Percentiles rank a stretch among this genome's conserved stretches.
These are phyloP conservation scores for Russula abietina DNA, from an alignment of 768 basidiomycete species.

Conservation along the genomic window DNA sequence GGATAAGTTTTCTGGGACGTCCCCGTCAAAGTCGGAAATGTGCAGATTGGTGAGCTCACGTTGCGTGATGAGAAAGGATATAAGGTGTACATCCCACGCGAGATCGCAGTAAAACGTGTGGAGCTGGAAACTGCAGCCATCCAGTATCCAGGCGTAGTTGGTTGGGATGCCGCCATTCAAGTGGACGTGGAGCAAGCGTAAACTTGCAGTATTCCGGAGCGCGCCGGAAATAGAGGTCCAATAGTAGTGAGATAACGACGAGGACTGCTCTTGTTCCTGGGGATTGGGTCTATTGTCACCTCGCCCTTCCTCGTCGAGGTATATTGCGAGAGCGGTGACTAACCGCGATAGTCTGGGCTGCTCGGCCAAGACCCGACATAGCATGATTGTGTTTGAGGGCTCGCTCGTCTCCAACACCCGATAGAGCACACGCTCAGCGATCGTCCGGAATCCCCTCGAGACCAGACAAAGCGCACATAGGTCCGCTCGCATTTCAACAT, in stretches of 20 bases:
- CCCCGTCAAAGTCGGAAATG: conserved; percentile 34
- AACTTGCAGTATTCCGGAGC: conserved; percentile 40
- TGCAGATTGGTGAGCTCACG: conserved; percentile 43
- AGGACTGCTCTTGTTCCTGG: conserved; percentile 24
- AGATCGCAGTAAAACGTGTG: conserved; percentile 59
- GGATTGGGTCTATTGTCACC: conserved; percentile 25
- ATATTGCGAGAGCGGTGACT: conserved; percentile 52
- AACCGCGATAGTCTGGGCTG: conserved; percentile 45
- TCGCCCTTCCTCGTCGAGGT: conserved; percentile 32
- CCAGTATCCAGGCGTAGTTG: conserved; percentile 36
- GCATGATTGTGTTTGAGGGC: conserved; percentile 34
- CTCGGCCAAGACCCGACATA: conserved; percentile 44
- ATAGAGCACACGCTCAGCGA: conserved; percentile 55
- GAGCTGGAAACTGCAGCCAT: conserved; percentile 47
- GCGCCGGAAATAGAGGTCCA: conserved; percentile 49
- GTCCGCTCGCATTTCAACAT: conserved; percentile 47
- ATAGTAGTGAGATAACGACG: conserved; percentile 37
- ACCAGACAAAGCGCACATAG: conserved; percentile 54
- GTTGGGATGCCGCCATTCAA: conserved; percentile 29
- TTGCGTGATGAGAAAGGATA: conserved; percentile 48
- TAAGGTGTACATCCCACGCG: conserved; percentile 53
- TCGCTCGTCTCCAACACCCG: conserved; percentile 48
- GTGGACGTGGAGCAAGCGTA: conserved; percentile 51
- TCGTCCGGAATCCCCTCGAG: conserved; percentile 47
- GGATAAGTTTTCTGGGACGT: conserved; percentile 26